phyloP scores from a whole-genome alignment of 805 yeast species.

The Wickerhamiella parazyma region DNA sequence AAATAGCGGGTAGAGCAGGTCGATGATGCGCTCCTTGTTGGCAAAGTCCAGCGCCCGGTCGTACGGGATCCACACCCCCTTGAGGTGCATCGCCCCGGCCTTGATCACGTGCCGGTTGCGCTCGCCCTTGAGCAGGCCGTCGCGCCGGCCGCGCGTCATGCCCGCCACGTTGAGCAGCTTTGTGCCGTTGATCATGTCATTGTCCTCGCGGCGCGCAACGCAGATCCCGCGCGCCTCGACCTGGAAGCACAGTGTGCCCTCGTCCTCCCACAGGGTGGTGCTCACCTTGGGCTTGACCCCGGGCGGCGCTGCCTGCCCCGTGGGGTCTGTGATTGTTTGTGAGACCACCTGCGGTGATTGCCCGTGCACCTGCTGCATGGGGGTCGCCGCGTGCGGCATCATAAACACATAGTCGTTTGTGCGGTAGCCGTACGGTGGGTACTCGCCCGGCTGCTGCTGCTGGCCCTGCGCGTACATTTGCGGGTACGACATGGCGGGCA shows the following conservation, averaged over 20 bases:
- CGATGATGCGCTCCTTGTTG: constrained; percentile 60
- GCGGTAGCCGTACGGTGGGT: constrained; percentile 9
- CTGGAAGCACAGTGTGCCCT: constrained; percentile 70
- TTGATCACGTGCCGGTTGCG: constrained; percentile 68
- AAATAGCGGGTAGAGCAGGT: constrained; percentile 51
- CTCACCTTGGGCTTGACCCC: constrained; percentile 45
- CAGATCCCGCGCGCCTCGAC: constrained; percentile 71
- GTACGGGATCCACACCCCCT: constrained; percentile 85
- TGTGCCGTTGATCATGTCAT: constrained; percentile 77
- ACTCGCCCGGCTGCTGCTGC: constrained; percentile 9
- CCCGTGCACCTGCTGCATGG: constrained; percentile 6
- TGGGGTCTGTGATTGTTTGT: constrained; percentile 26
- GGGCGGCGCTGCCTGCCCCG: constrained; percentile 30
- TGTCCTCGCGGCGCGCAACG: constrained; percentile 74
- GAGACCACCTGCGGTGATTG: constrained; percentile 4
- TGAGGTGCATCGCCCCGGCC: constrained; percentile 75
- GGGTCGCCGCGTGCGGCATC: constrained; percentile 10
- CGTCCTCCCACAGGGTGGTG: constrained; percentile 87
- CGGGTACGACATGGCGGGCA: constrained; percentile 5
- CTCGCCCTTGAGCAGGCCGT: constrained; percentile 68
- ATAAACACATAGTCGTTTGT: constrained; percentile 8
- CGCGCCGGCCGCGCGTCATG: constrained; percentile 78
- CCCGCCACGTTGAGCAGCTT: constrained; percentile 71
- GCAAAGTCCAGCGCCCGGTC: constrained; percentile 75
- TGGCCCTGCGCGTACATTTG: constrained; percentile 6